Conservation (phyloP, 2,329 filamentous ascomycete genomes). For the Falciphora oryzae region DNA sequence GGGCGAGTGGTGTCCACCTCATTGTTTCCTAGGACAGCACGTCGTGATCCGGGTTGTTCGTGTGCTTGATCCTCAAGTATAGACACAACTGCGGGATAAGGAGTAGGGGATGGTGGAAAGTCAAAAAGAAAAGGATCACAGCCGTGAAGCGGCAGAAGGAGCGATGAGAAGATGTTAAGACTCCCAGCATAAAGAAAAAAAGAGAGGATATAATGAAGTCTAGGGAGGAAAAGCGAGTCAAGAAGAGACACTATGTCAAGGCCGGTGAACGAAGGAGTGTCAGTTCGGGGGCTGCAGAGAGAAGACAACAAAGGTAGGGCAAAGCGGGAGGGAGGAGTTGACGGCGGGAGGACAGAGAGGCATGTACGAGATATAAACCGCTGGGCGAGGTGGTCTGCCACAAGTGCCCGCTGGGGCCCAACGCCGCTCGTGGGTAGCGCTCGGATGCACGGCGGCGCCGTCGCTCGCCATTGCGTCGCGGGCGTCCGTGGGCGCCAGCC, state of each 20-base stretch:
- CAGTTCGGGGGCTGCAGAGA: background rate
- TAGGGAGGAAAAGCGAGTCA: background rate
- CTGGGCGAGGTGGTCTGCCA: background rate
- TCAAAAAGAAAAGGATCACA: background rate
- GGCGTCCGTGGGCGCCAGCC: background rate
- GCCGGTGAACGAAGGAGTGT: background rate
- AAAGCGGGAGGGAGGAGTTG: background rate
- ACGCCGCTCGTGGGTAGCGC: background rate
- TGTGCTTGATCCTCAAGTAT: too few species aligned
- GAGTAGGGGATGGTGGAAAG: background rate
- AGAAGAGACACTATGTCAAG: background rate
- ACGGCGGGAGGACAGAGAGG: background rate
- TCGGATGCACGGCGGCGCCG: background rate
- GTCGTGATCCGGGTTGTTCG: too few species aligned
- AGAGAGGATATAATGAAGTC: background rate
- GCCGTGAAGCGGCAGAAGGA: background rate
- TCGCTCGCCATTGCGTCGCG: background rate
- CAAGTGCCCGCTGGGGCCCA: background rate
- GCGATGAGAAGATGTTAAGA: background rate
- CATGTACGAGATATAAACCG: background rate
- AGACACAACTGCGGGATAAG: too few species aligned
- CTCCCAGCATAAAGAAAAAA: background rate
- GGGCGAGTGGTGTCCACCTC: conserved; percentile 9
- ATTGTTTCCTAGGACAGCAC: background rate
- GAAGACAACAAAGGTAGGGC: background rate